Evolutionary conservation across 371 early-diverging fungal genomes (phyloP).

Genomic region (Haplosporangium sp.): DNA sequence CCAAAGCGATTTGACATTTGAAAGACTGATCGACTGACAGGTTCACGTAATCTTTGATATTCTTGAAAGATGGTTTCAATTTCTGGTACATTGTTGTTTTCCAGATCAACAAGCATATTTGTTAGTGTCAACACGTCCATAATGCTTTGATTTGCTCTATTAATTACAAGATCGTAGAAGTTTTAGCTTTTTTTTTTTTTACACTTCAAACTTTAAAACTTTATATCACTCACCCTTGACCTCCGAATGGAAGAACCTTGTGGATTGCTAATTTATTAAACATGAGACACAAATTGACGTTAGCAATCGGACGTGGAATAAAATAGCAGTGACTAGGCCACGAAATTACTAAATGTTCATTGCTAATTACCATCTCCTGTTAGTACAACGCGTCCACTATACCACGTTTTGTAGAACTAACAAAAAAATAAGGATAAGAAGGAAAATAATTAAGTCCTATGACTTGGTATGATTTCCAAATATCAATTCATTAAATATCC

Average conservation of each 20-base stretch:
- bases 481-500: too few relatives aligned
- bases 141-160: slow-evolving; percentile 27
- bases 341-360: background rate
- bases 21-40: slow-evolving; percentile 18
- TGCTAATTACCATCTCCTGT: slow-evolving; percentile 25
- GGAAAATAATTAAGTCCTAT: background rate
- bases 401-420: slow-evolving; percentile 36
- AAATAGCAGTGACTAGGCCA: too few relatives aligned
- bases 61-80: slow-evolving; percentile 23
- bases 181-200: too few relatives aligned
- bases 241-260: slow-evolving; percentile 34
- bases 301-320: too few relatives aligned
- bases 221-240: slow-evolving; percentile 25
- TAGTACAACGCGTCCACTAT: slow-evolving; percentile 22
- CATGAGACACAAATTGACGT: too few relatives aligned
- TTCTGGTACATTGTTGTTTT: slow-evolving; percentile 24
- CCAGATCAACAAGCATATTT: slow-evolving; percentile 21
- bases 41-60: slow-evolving; percentile 23
- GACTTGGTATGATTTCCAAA: too few relatives aligned
- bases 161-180: too few relatives aligned
- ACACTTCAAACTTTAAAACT: too few relatives aligned
- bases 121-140: slow-evolving; percentile 19
- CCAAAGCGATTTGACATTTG: slow-evolving; percentile 30
- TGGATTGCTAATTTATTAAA: slow-evolving; percentile 12
- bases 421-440: background rate